A percentile compares a stretch with the other conserved stretches of the same genome.
These are phyloP conservation scores for Immersiporthe knoxdaviesiana DNA, from an alignment of 2,329 filamentous ascomycete genomes.

Conservation along the genomic window DNA sequence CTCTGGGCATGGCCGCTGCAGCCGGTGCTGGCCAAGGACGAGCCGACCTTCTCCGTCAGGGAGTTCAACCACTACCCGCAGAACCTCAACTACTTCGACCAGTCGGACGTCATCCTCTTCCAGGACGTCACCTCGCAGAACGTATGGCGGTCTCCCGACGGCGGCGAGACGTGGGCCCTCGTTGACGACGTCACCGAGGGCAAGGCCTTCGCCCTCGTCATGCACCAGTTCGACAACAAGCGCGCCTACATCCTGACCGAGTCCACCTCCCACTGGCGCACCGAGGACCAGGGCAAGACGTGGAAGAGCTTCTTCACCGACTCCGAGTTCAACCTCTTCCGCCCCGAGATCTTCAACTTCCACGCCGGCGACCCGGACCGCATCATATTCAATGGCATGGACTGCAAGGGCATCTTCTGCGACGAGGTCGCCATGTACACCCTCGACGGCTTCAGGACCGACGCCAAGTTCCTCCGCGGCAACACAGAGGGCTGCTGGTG, in stretches of 20 bases:
- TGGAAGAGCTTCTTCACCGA: conserved; percentile 77
- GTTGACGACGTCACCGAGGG: conserved; percentile 68
- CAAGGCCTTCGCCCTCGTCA: conserved; percentile 64
- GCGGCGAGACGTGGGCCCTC: conserved; percentile 75
- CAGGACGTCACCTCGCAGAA: conserved; percentile 66
- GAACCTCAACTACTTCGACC: conserved; percentile 87
- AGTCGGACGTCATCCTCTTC: conserved; percentile 80
- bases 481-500: conserved; percentile 81
- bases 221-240: conserved; percentile 78
- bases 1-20: conserved; percentile 43
- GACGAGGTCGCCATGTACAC: conserved; percentile 73
- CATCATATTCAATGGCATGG: conserved; percentile 80
- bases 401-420: conserved; percentile 68
- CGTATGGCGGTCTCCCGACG: conserved; percentile 79
- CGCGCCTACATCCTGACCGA: conserved; percentile 80
- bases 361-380: conserved; percentile 82
- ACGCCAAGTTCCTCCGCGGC: conserved; percentile 65
- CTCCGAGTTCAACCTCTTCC: conserved; percentile 57
- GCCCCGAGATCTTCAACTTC: conserved; percentile 66
- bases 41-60: conserved; percentile 67
- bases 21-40: conserved; percentile 59
- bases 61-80: conserved; percentile 68
- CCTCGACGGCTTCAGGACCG: conserved; percentile 77
- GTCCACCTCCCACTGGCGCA: conserved; percentile 76
- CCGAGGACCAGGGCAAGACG: conserved; percentile 77